phyloP scores from a whole-genome alignment of 768 basidiomycete species.

The Crepidotus variabilis region DNA sequence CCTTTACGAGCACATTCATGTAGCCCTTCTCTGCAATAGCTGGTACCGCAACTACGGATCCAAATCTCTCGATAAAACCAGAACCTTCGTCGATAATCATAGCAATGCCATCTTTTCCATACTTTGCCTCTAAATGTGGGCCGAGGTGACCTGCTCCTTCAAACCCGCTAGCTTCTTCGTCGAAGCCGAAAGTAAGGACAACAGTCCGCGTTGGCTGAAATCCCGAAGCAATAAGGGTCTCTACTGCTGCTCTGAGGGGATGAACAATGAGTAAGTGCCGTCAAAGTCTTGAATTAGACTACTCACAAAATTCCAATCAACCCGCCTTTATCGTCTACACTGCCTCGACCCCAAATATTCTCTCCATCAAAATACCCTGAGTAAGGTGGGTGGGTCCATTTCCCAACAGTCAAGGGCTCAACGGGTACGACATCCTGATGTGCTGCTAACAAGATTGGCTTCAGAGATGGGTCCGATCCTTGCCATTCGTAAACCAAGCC shows the following conservation, averaged over 20 bases:
- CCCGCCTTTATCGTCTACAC: conserved; percentile 73
- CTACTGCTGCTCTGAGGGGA: conserved; percentile 48
- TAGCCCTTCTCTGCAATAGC: conserved; percentile 76
- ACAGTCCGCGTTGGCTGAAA: conserved; percentile 64
- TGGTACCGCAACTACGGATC: conserved; percentile 54
- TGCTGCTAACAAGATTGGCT: conserved; percentile 66
- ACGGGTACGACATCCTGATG: conserved; percentile 74
- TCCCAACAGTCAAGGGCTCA: conserved; percentile 44
- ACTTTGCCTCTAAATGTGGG: conserved; percentile 47
- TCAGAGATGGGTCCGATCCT: conserved; percentile 56
- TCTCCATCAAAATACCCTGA: conserved; percentile 59
- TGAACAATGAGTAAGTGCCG: background rate
- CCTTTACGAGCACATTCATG: conserved; percentile 57
- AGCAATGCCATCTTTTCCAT: conserved; percentile 70
- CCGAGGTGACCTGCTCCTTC: conserved; percentile 51
- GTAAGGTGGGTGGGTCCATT: conserved; percentile 62
- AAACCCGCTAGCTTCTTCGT: conserved; percentile 63
- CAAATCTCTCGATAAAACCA: conserved; percentile 47
- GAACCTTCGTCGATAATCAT: conserved; percentile 88
- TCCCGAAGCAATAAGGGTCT: conserved; percentile 57
- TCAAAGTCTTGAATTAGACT: background rate
- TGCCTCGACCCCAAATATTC: conserved; percentile 71
- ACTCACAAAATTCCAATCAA: conserved; percentile 61
- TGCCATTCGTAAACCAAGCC: conserved; percentile 74
- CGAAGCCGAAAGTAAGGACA: conserved; percentile 68